Conservation (phyloP, 2,329 filamentous ascomycete genomes). For the Penicillium palitans region DNA sequence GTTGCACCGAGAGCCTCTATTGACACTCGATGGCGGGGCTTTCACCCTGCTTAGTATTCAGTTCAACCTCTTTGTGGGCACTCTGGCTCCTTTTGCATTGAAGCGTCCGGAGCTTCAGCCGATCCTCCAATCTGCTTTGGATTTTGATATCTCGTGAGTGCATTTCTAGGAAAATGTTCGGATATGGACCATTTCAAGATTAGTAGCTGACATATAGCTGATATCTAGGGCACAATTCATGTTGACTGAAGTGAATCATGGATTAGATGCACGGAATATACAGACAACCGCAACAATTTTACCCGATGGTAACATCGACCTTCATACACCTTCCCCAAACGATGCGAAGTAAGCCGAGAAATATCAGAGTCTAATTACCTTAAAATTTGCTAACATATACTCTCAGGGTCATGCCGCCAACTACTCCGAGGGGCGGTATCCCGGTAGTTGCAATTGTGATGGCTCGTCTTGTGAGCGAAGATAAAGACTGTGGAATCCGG, state of each 20-base stretch:
- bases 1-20: not conserved
- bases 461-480: constrained; percentile 32
- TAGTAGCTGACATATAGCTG: not conserved
- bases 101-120: constrained; percentile 16
- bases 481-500: constrained; percentile 29
- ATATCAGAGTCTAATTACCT: not conserved
- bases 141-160: constrained; percentile 25
- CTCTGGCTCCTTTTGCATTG: constrained; percentile 17
- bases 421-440: constrained; percentile 18
- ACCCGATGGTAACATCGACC: constrained; percentile 35
- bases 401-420: constrained; percentile 15
- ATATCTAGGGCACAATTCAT: constrained; percentile 34
- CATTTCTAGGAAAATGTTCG: not conserved
- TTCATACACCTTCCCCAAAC: constrained; percentile 34
- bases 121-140: constrained; percentile 19
- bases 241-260: constrained; percentile 45
- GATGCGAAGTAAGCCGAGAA: constrained; percentile 33
- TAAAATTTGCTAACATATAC: not conserved
- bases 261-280: constrained; percentile 42
- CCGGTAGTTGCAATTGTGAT: constrained; percentile 36
- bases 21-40: not conserved
- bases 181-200: not conserved
- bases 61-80: constrained; percentile 24
- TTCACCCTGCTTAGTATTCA: constrained; percentile 21
- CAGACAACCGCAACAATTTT: constrained; percentile 41